These are phyloP conservation scores for Erigeron canadensis DNA, from an alignment of 129 eudicot genomes.

Conservation along the genomic window DNA sequence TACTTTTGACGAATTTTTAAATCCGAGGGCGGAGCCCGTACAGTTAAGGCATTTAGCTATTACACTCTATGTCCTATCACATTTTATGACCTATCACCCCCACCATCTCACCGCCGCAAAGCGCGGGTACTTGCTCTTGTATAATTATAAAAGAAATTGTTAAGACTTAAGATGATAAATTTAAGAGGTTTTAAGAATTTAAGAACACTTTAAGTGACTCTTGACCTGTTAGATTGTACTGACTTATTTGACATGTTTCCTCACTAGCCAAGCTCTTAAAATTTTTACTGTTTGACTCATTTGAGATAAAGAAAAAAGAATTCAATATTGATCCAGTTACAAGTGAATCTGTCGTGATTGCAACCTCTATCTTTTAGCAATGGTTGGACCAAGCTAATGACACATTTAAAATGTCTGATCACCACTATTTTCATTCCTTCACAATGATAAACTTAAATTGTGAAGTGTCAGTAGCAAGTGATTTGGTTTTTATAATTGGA, in stretches of 20 bases:
- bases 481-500: not conserved
- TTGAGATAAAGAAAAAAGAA: not conserved
- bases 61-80: no score
- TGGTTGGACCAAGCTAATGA: not conserved
- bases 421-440: not conserved
- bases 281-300: not conserved
- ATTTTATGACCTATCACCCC: no score
- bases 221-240: not conserved
- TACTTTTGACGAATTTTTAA: no score
- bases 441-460: not conserved
- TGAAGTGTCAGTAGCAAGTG: not conserved
- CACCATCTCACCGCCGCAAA: no score
- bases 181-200: not conserved
- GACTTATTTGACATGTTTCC: not conserved
- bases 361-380: slow-evolving; percentile 5
- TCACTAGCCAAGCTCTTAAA: not conserved
- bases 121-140: no score
- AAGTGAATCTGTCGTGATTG: not conserved
- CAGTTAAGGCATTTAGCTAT: no score
- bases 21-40: no score
- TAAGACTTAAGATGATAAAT: not conserved
- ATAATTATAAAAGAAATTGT: not conserved
- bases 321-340: not conserved
- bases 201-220: not conserved
- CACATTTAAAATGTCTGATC: not conserved